Evolutionary conservation across 805 yeast genomes (phyloP).

Genomic region (Candida dajiaensis): DNA sequence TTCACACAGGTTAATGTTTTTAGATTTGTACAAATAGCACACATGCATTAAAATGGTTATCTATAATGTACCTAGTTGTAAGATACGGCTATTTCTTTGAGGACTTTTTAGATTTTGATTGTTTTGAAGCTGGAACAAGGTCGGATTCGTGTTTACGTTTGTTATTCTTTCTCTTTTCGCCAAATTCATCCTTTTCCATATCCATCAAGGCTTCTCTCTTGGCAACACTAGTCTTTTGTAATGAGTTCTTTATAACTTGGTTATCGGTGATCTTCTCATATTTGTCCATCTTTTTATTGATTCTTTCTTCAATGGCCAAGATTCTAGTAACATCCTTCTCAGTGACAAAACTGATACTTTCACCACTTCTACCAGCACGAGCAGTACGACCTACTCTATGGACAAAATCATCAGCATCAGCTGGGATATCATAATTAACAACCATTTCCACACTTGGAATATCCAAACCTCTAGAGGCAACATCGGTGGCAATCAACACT

Average conservation of each 20-base stretch:
- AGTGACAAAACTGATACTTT: constrained; percentile 72
- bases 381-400: constrained; percentile 99
- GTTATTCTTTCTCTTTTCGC: constrained; percentile 58
- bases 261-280: constrained; percentile 70
- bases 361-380: constrained; percentile 92
- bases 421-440: constrained; percentile 87
- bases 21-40: constrained; percentile 1
- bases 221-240: constrained; percentile 69
- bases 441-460: constrained; percentile 91
- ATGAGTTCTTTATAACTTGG: constrained; percentile 63
- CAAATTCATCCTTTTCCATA: constrained; percentile 88
- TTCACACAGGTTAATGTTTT: constrained; percentile 1
- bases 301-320: constrained; percentile 80
- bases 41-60: neutral
- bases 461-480: constrained; percentile 95
- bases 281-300: constrained; percentile 72
- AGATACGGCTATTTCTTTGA: neutral
- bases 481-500: constrained; percentile 91
- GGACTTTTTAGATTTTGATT: constrained; percentile 1
- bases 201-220: constrained; percentile 89
- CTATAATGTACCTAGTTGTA: constrained; percentile 2
- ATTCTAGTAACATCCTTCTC: constrained; percentile 81
- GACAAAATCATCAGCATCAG: constrained; percentile 93
- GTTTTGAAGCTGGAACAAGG: constrained; percentile 2
- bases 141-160: constrained; percentile 28